These are phyloP conservation scores for Cupressus sempervirens DNA, from an alignment of 75 land plant species.

Conservation along the genomic window DNA sequence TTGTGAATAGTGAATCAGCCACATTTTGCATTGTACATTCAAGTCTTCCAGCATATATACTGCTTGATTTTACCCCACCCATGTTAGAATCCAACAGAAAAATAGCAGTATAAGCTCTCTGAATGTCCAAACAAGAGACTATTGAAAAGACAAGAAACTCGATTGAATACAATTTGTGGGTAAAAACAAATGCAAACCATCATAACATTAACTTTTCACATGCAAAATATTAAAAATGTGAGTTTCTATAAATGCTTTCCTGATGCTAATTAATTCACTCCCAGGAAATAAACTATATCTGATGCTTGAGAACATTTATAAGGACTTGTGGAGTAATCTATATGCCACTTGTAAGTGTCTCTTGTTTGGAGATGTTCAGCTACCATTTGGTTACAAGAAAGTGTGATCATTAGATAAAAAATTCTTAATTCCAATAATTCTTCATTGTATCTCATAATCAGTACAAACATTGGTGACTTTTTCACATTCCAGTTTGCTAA, in stretches of 20 bases:
- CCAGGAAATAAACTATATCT: background rate
- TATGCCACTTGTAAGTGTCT: background rate
- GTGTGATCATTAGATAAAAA: background rate
- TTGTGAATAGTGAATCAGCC: conserved; percentile 73
- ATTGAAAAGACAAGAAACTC: conserved; percentile 1
- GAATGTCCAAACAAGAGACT: background rate
- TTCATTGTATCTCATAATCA: background rate
- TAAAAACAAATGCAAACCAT: background rate
- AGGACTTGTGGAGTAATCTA: background rate
- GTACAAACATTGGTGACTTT: background rate
- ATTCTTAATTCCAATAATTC: background rate
- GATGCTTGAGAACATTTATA: background rate
- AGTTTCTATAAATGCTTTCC: background rate
- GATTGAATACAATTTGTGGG: background rate
- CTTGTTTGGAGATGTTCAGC: background rate
- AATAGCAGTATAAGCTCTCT: background rate
- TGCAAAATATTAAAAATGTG: background rate
- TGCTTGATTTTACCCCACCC: conserved; percentile 15
- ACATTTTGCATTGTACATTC: conserved; percentile 99
- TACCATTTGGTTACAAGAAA: background rate
- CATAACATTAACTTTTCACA: background rate
- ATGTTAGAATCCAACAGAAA: background rate
- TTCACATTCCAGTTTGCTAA: background rate
- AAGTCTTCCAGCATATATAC: conserved; percentile 82
- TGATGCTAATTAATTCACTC: background rate